Evolutionary conservation across 1,284 basidiomycete genomes (phyloP), one percentile per base, ranked within the genome.

Genomic region (Ganoderma meredithae): DNA sequence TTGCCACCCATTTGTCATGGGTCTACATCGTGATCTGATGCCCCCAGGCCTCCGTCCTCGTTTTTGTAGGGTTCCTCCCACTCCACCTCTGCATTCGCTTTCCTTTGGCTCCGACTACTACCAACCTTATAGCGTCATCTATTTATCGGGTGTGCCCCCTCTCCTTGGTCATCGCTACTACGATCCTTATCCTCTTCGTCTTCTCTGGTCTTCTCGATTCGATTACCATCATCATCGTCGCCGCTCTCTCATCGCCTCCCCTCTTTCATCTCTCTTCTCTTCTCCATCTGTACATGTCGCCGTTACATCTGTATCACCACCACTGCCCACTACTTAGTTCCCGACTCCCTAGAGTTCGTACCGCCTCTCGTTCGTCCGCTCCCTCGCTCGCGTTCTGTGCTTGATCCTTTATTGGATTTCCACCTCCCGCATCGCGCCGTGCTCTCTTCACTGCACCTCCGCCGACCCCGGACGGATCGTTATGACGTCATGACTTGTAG

Each of bases 261-360:
- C 1, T 22, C 19, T 58, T 19, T 33, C 55, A 39, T 58, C 33
- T 58, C 36, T 39, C 36, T 39, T 39, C 36, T 39, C 36, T 39
- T 10, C 36, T 39, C 36, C 36, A 58, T 58, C 33, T 58, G 55
- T 58, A 58, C 55, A 58, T 58, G 25, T 22, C 55, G 33, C n/a
- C 56, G 10, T 10, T 59, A n/a, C 56, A 59, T 59, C 36, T 59
- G 56, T 59, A 59, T 59, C 56, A 59, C n/a, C 56, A 40, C 27
- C 39, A n/a, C 31, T 40, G 27, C 56, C 39, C 56, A 40, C 56
- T 47, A n/a, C 44, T n/a, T 47, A n/a, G 19, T n/a, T 9, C 44
- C 43, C 2, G 43, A 0, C n/a, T 6, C 22, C 10, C 12, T n/a
- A 22, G 22, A 52, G 22, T 52, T 52, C 47, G 22, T 25, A 52